A percentile compares a stretch with the other conserved stretches of the same genome.
Evolutionary conservation across 345 rosid genomes (phyloP).

Genomic region (Eutrema yunnanense): DNA sequence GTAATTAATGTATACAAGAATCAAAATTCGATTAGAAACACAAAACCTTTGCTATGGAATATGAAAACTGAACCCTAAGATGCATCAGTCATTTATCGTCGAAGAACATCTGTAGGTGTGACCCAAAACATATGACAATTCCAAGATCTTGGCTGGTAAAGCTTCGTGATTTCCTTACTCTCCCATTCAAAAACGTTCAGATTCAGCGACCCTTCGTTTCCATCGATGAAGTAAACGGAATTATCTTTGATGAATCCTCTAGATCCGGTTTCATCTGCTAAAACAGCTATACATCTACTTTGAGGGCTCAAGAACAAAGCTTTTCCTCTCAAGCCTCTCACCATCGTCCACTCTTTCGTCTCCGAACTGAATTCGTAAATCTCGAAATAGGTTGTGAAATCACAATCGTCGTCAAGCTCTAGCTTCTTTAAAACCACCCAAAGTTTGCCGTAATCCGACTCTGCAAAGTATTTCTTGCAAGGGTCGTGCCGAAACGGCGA

Average conservation of each 20-base stretch:
- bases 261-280: background rate
- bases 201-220: background rate
- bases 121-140: conserved; percentile 21
- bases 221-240: conserved; percentile 8
- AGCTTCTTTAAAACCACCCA: conserved; percentile 20
- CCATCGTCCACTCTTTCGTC: conserved; percentile 6
- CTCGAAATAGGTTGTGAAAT: conserved; percentile 11
- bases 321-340: conserved; percentile 14
- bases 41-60: background rate
- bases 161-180: background rate
- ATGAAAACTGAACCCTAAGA: background rate
- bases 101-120: conserved; percentile 2
- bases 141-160: conserved; percentile 14
- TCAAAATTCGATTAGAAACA: background rate
- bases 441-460: background rate
- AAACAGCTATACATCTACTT: conserved; percentile 7
- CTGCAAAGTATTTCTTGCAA: conserved; percentile 25
- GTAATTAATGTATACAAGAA: background rate
- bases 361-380: conserved; percentile 4
- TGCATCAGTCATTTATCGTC: background rate
- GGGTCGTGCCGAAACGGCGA: conserved; percentile 10
- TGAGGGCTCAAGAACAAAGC: conserved; percentile 17
- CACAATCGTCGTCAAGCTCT: conserved; percentile 18
- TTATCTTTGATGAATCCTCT: conserved; percentile 1
- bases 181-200: conserved; percentile 21